Evolutionary conservation across 2,329 filamentous ascomycete genomes (phyloP).

Genomic region (Stachybotrys echinatus): DNA sequence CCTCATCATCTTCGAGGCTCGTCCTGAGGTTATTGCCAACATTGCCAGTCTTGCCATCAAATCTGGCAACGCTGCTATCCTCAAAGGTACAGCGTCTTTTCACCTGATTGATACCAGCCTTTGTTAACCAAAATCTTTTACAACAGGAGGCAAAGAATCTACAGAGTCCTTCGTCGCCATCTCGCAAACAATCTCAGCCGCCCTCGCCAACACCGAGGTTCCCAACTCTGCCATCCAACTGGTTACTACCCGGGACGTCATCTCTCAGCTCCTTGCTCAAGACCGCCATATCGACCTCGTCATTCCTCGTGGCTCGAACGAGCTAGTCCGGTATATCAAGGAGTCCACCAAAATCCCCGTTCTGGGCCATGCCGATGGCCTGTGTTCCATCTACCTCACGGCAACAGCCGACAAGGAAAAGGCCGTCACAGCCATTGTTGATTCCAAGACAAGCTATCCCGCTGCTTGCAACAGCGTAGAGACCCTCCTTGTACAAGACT

Average conservation of each 20-base stretch:
- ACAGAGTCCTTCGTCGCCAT: slow-evolving; percentile 93
- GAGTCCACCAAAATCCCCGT: slow-evolving; percentile 89
- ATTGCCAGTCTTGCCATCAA: slow-evolving; percentile 95
- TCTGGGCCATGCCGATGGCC: slow-evolving; percentile 89
- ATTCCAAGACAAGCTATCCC: slow-evolving; percentile 91
- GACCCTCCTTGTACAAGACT: slow-evolving; percentile 78
- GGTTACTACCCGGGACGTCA: slow-evolving; percentile 86
- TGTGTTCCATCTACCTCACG: slow-evolving; percentile 84
- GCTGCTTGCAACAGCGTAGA: slow-evolving; percentile 95
- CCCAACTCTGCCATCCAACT: slow-evolving; percentile 87
- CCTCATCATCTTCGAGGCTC: slow-evolving; percentile 95
- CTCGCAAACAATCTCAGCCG: slow-evolving; percentile 74
- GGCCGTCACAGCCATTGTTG: slow-evolving; percentile 72
- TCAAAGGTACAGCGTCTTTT: slow-evolving; percentile 60
- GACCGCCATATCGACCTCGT: slow-evolving; percentile 91
- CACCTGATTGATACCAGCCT: neutral
- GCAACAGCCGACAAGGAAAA: slow-evolving; percentile 67
- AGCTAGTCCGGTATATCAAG: slow-evolving; percentile 87
- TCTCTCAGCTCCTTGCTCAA: slow-evolving; percentile 79
- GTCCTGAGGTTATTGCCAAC: slow-evolving; percentile 97
- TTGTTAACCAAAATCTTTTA: neutral
- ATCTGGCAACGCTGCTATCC: slow-evolving; percentile 91
- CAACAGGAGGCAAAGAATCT: slow-evolving; percentile 83
- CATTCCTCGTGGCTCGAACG: slow-evolving; percentile 86
- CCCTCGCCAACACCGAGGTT: slow-evolving; percentile 67